These are phyloP conservation scores for Paxillus involutus DNA, from an alignment of 768 basidiomycete species.

Conservation along the genomic window DNA sequence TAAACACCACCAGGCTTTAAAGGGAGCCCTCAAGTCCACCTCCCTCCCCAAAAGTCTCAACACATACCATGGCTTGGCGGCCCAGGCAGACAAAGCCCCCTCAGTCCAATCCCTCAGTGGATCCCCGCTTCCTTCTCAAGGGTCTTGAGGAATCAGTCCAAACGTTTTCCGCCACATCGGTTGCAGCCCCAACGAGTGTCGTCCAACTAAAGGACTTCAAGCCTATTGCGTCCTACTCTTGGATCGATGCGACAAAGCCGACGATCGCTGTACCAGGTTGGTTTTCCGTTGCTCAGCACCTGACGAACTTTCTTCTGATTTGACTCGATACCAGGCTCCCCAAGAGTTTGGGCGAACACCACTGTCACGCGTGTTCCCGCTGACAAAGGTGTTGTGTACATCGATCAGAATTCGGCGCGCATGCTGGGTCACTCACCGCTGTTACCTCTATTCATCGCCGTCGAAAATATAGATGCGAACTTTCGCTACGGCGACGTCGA, in stretches of 20 bases:
- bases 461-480: slow-evolving; percentile 32
- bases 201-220: slow-evolving; percentile 37
- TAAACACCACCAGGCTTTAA: background rate
- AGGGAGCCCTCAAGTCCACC: background rate
- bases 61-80: background rate
- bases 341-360: slow-evolving; percentile 49
- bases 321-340: slow-evolving; percentile 43
- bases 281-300: slow-evolving; percentile 1
- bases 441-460: slow-evolving; percentile 54
- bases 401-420: slow-evolving; percentile 56
- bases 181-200: background rate
- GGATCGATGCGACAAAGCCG: slow-evolving; percentile 39
- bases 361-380: slow-evolving; percentile 52
- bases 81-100: background rate
- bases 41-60: background rate
- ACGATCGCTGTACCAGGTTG: slow-evolving; percentile 49
- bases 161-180: background rate
- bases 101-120: background rate
- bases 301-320: background rate
- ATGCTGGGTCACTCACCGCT: slow-evolving; percentile 32
- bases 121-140: slow-evolving; percentile 2
- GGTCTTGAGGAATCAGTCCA: slow-evolving; percentile 1
- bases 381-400: slow-evolving; percentile 46
- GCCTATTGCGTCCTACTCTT: slow-evolving; percentile 49
- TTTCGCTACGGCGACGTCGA: slow-evolving; percentile 31